phyloP scores from a whole-genome alignment of 495 filamentous ascomycete genomes.

The Penicillium cinerascens region DNA sequence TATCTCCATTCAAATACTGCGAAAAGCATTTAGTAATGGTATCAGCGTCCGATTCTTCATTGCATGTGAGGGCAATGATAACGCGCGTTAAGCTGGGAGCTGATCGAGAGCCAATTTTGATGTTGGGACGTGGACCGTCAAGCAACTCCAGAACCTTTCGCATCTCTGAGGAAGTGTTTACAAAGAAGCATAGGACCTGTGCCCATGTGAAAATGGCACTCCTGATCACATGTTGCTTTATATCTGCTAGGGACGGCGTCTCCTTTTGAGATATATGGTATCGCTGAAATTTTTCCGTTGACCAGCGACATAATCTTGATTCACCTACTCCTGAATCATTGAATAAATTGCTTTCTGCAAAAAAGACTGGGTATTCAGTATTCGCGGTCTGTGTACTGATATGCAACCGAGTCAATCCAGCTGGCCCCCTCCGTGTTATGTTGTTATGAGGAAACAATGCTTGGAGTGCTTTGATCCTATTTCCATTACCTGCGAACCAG shows the following conservation, averaged over 20 bases:
- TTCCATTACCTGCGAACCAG: slow-evolving; percentile 10
- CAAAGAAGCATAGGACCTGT: slow-evolving; percentile 13
- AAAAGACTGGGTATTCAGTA: slow-evolving; percentile 7
- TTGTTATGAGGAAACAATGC: slow-evolving; percentile 17
- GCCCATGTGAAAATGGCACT: slow-evolving; percentile 12
- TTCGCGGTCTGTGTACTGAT: slow-evolving; percentile 4
- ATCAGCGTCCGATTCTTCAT: background rate
- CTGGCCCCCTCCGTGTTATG: slow-evolving; percentile 9
- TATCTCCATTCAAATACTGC: background rate
- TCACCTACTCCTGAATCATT: background rate
- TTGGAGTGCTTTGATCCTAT: slow-evolving; percentile 9
- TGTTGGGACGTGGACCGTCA: background rate
- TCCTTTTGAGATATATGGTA: background rate
- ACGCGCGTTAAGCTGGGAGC: background rate
- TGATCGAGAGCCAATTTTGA: slow-evolving; percentile 4
- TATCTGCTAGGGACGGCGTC: slow-evolving; percentile 1
- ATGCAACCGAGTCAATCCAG: slow-evolving; percentile 3
- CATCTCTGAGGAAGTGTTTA: slow-evolving; percentile 5
- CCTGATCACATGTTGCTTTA: slow-evolving; percentile 5
- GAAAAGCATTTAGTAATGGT: background rate
- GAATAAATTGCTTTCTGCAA: slow-evolving; percentile 8
- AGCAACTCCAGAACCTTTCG: slow-evolving; percentile 2
- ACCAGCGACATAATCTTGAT: too few species aligned
- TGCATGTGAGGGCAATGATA: slow-evolving; percentile 6
- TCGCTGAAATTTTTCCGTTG: background rate